Percentiles rank a stretch among this genome's conserved stretches.
These are phyloP conservation scores for Meyerozyma guilliermondii DNA, from an alignment of 1,139 yeast genomes.

Conservation along the genomic window DNA sequence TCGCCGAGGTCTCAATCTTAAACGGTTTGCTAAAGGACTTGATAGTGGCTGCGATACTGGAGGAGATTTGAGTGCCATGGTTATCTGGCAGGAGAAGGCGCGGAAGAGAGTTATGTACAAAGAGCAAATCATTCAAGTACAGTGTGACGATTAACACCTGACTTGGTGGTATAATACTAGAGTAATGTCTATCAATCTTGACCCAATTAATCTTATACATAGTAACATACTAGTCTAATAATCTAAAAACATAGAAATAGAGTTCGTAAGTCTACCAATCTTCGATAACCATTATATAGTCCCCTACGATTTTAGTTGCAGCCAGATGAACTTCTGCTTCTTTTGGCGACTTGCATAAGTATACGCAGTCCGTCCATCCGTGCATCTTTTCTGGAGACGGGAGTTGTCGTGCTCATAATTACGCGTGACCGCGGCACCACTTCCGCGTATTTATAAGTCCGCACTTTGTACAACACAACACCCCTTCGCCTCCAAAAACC, in stretches of 20 bases:
- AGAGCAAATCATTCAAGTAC: constrained; percentile 21
- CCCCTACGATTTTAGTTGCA: too few relatives aligned
- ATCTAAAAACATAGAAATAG: too few relatives aligned
- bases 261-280: too few relatives aligned
- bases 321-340: too few relatives aligned
- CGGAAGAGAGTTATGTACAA: constrained; percentile 13
- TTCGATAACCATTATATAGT: too few relatives aligned
- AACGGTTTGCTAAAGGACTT: constrained; percentile 67
- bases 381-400: neutral
- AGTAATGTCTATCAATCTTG: too few relatives aligned
- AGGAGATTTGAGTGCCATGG: constrained; percentile 60
- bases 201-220: too few relatives aligned
- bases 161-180: too few relatives aligned
- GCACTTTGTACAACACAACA: neutral
- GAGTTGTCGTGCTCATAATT: neutral
- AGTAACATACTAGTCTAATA: too few relatives aligned
- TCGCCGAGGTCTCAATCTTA: constrained; percentile 61
- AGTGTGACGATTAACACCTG: constrained; percentile 10
- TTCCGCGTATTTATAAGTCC: neutral
- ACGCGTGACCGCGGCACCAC: neutral
- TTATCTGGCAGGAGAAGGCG: constrained; percentile 33
- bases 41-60: constrained; percentile 85
- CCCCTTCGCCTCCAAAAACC: constrained; percentile 2
- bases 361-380: neutral
- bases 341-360: too few relatives aligned